Conservation (phyloP, 177 flowering plant genomes). For the Tripterygium wilfordii region DNA sequence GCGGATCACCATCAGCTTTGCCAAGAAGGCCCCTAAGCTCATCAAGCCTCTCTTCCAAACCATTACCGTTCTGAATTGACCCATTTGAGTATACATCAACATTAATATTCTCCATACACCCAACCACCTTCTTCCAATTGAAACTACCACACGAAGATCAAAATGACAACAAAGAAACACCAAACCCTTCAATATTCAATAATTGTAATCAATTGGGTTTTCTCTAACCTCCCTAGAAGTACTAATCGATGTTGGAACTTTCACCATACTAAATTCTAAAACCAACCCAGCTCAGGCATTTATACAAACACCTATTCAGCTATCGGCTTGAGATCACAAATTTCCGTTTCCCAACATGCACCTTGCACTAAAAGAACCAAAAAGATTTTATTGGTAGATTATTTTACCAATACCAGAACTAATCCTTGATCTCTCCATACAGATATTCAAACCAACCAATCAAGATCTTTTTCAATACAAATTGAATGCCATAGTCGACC, state of each 20-base stretch:
- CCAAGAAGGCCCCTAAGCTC: slow-evolving; percentile 65
- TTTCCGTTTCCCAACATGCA: slow-evolving; percentile 2
- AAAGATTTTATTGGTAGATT: slow-evolving; percentile 17
- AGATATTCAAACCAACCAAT: slow-evolving; percentile 19
- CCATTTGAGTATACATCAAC: slow-evolving; percentile 34
- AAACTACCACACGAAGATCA: not conserved
- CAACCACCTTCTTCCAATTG: slow-evolving; percentile 35
- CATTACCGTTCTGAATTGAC: slow-evolving; percentile 31
- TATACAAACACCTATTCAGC: slow-evolving; percentile 9
- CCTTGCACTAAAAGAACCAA: slow-evolving; percentile 7
- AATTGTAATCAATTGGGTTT: too few species aligned
- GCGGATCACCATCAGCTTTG: slow-evolving; percentile 64
- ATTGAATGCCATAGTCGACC: not conserved
- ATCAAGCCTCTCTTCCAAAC: slow-evolving; percentile 68
- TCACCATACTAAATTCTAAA: not conserved
- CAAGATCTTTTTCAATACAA: not conserved
- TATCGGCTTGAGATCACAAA: not conserved
- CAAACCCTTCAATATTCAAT: too few species aligned
- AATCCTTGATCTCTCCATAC: slow-evolving; percentile 5
- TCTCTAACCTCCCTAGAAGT: not conserved
- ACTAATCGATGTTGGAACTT: not conserved
- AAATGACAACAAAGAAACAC: not conserved
- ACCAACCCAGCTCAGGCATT: slow-evolving; percentile 16
- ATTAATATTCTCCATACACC: slow-evolving; percentile 16
- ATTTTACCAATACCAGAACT: slow-evolving; percentile 16